phyloP scores from a whole-genome alignment of 108 stramenopile genomes.

The Pelagomonas calceolata region DNA sequence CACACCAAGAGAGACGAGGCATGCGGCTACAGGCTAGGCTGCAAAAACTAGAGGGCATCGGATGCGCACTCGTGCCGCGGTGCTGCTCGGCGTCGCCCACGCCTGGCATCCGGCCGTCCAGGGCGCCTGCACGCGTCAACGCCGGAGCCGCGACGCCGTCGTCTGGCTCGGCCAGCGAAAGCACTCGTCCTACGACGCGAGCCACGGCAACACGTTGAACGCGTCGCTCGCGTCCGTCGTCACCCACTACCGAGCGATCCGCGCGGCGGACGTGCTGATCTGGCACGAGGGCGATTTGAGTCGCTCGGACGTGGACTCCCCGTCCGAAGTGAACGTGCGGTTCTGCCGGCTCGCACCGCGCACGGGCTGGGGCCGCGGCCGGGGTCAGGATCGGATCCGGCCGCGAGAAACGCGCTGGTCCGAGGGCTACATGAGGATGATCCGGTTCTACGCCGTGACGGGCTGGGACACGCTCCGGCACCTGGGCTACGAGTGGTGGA shows the following conservation, averaged over 20 bases:
- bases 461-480: conserved; percentile 49
- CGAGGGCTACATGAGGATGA: conserved; percentile 51
- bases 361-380: not conserved
- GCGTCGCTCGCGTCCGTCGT: not conserved
- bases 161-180: not conserved
- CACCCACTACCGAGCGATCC: not conserved
- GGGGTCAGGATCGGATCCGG: not conserved
- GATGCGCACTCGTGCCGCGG: too few relatives aligned
- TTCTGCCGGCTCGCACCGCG: not conserved
- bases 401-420: not conserved
- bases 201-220: not conserved
- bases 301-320: not conserved
- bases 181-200: not conserved
- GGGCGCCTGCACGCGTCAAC: not conserved
- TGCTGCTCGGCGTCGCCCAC: too few relatives aligned
- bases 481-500: conserved; percentile 47
- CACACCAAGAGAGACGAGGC: too few relatives aligned
- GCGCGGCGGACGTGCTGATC: not conserved
- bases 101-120: too few relatives aligned
- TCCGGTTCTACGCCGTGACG: conserved; percentile 59
- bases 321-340: not conserved
- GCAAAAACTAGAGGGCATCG: too few relatives aligned
- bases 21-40: too few relatives aligned
- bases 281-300: not conserved
- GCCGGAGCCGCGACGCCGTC: not conserved